Conservation (phyloP, 805 yeast genomes). For the Henningerozyma blattae region DNA sequence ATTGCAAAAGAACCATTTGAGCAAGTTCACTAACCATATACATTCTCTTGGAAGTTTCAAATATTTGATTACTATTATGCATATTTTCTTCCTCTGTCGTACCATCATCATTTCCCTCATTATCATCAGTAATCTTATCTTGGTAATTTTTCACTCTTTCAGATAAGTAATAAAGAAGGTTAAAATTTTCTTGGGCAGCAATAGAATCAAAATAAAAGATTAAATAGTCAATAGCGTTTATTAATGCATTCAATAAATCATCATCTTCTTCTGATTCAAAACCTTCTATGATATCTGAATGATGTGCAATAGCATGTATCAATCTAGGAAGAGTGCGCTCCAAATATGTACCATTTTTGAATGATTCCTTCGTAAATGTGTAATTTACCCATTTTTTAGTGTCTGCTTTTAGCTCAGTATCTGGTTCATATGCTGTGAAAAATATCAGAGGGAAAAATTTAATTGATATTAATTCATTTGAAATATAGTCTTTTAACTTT, state of each 20-base stretch:
- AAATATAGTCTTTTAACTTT: slow-evolving; percentile 38
- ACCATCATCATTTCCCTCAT: slow-evolving; percentile 19
- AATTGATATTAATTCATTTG: slow-evolving; percentile 44
- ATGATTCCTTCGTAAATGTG: slow-evolving; percentile 27
- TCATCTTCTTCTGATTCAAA: slow-evolving; percentile 23
- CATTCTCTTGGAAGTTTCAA: slow-evolving; percentile 20
- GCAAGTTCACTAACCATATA: slow-evolving; percentile 65
- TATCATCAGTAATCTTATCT: slow-evolving; percentile 36
- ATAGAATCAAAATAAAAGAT: slow-evolving; percentile 47
- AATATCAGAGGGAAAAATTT: slow-evolving; percentile 56
- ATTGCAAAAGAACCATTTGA: slow-evolving; percentile 49
- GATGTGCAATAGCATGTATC: slow-evolving; percentile 63
- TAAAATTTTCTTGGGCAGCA: slow-evolving; percentile 54
- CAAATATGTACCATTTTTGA: slow-evolving; percentile 35
- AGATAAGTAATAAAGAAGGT: slow-evolving; percentile 62
- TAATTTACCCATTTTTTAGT: slow-evolving; percentile 65
- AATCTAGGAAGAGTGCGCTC: slow-evolving; percentile 61
- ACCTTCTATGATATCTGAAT: slow-evolving; percentile 43
- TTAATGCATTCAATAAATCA: slow-evolving; percentile 30
- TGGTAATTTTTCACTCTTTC: slow-evolving; percentile 69
- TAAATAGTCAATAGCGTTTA: slow-evolving; percentile 48
- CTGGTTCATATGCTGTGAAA: slow-evolving; percentile 70
- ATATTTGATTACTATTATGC: not conserved
- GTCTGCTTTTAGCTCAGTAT: slow-evolving; percentile 33
- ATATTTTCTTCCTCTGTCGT: slow-evolving; percentile 8